Evolutionary conservation across 176 grass and related monocot species (phyloP), one percentile per base, ranked within the genome.

Genomic region (Saccharum spontaneum): DNA sequence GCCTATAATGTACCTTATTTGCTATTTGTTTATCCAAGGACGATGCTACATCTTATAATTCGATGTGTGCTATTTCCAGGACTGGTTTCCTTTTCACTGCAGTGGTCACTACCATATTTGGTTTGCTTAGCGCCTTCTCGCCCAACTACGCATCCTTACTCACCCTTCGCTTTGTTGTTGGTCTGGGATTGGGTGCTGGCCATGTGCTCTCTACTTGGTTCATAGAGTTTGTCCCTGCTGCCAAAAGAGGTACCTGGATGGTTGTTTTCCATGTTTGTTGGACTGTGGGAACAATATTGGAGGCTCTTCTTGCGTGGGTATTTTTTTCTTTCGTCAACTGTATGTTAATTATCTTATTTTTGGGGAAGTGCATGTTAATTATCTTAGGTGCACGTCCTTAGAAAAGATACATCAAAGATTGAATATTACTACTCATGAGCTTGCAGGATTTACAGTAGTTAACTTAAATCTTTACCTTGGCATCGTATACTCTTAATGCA

Each of bases 141-240:
- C 94, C 94, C 6, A 93, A 97, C 61, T 93, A 91, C 28, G 22
- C 72, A 45, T 86, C 68, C 73, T 83, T 97, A 50, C 48, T 97
- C 10, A 23, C 63, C 13, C 71, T 93, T 40, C 89, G 94, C 55
- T 93, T 90, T 75, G 8, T 89, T 30, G 94, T 91, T 45, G 94
- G 91, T 16, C 60, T 93, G 31, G 91, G 94, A 67, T 71, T 97
- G 74, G 94, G 89, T 6, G 89, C 73, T 67, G 84, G 60, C 0
- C 89, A 87, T 68, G 94, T 97, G 24, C 88, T 97, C 16, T 55
- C 82, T 24, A 89, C 91, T 84, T 97, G 94, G 91, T 97, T 97
- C 83, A 73, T 97, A 34, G 91, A 97, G 75, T 97, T 93, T 39
- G 85, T 97, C 66, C 91, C 94, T 77, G 74, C 82, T 87, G 78